These are phyloP conservation scores for Batkoa obscura DNA, from an alignment of 371 early-diverging fungal species.

Conservation along the genomic window DNA sequence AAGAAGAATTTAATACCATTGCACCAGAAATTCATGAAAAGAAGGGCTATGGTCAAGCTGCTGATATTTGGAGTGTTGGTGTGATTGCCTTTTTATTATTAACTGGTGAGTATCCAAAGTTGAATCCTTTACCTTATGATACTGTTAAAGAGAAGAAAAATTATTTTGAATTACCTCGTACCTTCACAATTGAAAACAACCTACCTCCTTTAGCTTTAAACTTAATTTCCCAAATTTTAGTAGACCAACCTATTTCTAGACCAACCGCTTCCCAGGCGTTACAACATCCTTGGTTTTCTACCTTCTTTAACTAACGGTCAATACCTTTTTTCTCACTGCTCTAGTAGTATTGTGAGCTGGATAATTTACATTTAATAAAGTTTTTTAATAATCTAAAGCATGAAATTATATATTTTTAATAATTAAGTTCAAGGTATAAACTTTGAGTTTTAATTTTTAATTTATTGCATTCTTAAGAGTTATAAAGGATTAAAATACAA, in stretches of 20 bases:
- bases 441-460: too few species aligned
- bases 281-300: background rate
- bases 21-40: background rate
- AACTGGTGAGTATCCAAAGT: background rate
- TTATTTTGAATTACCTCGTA: background rate
- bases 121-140: background rate
- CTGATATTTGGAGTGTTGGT: background rate
- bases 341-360: too few species aligned
- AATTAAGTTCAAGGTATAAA: too few species aligned
- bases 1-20: background rate
- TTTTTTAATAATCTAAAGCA: too few species aligned
- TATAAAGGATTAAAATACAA: too few species aligned
- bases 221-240: background rate
- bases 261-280: conserved; percentile 1
- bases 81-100: background rate
- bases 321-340: background rate
- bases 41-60: background rate
- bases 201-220: background rate
- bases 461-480: too few species aligned
- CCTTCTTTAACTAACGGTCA: background rate
- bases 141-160: background rate
- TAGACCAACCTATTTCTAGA: background rate
- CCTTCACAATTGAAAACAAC: background rate
- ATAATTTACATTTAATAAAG: too few species aligned
- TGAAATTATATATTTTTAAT: too few species aligned